Conservation (phyloP, 768 basidiomycete genomes). For the Suillus cothurnatus region DNA sequence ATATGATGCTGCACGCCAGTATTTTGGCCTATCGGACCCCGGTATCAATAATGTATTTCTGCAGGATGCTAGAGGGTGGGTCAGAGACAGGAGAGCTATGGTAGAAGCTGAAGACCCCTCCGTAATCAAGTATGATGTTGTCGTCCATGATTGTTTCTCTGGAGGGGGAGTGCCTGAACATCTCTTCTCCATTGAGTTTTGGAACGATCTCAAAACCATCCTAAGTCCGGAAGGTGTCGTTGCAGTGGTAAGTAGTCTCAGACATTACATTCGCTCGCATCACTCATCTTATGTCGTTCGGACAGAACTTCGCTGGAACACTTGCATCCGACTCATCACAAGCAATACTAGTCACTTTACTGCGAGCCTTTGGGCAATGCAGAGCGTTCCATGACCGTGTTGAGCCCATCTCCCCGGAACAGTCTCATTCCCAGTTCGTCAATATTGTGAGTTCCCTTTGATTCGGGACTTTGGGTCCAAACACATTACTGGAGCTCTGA, state of each 20-base stretch:
- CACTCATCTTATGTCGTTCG: conserved; percentile 5
- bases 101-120: conserved; percentile 23
- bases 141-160: conserved; percentile 92
- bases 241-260: conserved; percentile 63
- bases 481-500: background rate
- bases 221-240: conserved; percentile 75
- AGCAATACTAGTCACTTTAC: conserved; percentile 70
- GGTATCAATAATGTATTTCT: conserved; percentile 63
- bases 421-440: conserved; percentile 54
- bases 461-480: background rate
- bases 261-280: background rate
- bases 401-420: conserved; percentile 45
- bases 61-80: conserved; percentile 76
- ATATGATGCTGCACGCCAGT: conserved; percentile 76
- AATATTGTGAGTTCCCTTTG: conserved; percentile 63
- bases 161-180: conserved; percentile 90
- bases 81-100: conserved; percentile 41
- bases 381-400: conserved; percentile 80
- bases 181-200: conserved; percentile 85
- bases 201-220: conserved; percentile 64
- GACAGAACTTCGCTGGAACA: conserved; percentile 84
- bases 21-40: conserved; percentile 78
- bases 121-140: conserved; percentile 55
- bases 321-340: conserved; percentile 61
- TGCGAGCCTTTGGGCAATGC: conserved; percentile 73